These are phyloP conservation scores for Pseudomonodictys pantanalensis DNA, from an alignment of 495 filamentous ascomycete genomes.

Conservation along the genomic window DNA sequence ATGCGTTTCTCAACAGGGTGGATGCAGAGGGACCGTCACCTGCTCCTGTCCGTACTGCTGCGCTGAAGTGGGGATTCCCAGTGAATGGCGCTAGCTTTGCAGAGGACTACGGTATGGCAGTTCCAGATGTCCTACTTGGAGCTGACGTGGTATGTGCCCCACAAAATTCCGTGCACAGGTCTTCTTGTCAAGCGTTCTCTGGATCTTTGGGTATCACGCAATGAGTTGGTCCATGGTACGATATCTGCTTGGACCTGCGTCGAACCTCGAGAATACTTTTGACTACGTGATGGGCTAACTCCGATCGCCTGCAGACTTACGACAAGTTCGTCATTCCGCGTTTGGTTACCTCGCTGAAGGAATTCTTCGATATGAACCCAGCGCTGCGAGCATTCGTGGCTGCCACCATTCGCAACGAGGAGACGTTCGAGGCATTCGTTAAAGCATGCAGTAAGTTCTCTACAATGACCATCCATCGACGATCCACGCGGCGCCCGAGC, in stretches of 20 bases:
- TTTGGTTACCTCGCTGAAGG: constrained; percentile 54
- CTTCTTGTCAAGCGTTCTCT: no score
- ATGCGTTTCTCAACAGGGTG: constrained; percentile 63
- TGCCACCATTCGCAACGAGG: constrained; percentile 60
- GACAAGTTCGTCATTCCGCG: constrained; percentile 57
- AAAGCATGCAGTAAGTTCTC: constrained; percentile 53
- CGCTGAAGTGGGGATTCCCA: constrained; percentile 58
- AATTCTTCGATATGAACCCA: constrained; percentile 54
- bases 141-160: constrained; percentile 41
- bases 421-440: constrained; percentile 59
- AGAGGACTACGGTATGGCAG: constrained; percentile 31
- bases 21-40: constrained; percentile 32
- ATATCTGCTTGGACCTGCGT: no score
- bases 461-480: not conserved
- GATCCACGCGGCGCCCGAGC: not conserved
- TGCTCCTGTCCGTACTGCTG: constrained; percentile 45
- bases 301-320: constrained; percentile 54
- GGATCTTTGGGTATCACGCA: no score
- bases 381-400: constrained; percentile 54
- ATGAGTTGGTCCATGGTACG: no score
- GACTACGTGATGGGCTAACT: no score
- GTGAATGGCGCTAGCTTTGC: constrained; percentile 21
- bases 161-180: no score
- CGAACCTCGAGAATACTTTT: no score
- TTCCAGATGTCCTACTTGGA: constrained; percentile 39